Evolutionary conservation across 2,329 filamentous ascomycete species (phyloP).

Genomic region (Ophiocordyceps australis): DNA sequence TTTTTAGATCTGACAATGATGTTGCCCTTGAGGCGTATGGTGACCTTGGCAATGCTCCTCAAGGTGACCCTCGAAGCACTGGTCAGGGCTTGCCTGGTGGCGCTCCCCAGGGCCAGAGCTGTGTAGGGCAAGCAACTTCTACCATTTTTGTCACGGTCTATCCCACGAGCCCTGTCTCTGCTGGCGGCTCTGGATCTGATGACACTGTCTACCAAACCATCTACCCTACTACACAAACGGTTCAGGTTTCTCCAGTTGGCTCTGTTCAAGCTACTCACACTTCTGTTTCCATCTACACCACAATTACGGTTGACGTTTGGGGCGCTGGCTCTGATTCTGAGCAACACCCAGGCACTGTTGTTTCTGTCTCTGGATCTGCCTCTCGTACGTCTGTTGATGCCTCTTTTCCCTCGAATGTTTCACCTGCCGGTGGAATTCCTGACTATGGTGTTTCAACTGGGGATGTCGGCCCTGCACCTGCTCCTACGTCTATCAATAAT

Average conservation of each 20-base stretch:
- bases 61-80: slow-evolving; percentile 1
- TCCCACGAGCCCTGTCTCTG: slow-evolving; percentile 10
- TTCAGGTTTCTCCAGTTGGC: slow-evolving; percentile 8
- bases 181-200: slow-evolving; percentile 2
- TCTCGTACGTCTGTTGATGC: slow-evolving; percentile 4
- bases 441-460: slow-evolving; percentile 4
- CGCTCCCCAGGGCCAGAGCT: slow-evolving; percentile 11
- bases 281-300: slow-evolving; percentile 13
- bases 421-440: slow-evolving; percentile 4
- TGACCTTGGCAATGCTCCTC: slow-evolving; percentile 1
- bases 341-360: slow-evolving; percentile 1
- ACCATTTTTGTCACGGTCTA: slow-evolving; percentile 30
- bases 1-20: slow-evolving; percentile 4
- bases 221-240: slow-evolving; percentile 9
- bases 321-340: slow-evolving; percentile 4
- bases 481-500: slow-evolving; percentile 1
- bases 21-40: slow-evolving; percentile 2
- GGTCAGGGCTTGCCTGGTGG: slow-evolving; percentile 2
- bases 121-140: slow-evolving; percentile 17
- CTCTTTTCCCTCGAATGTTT: slow-evolving; percentile 4
- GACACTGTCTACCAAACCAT: slow-evolving; percentile 5
- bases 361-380: slow-evolving; percentile 2
- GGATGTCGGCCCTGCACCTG: background rate
- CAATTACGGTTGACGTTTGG: slow-evolving; percentile 17
- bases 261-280: slow-evolving; percentile 4